Evolutionary conservation across 2,329 filamentous ascomycete species (phyloP).

Genomic region (Bipolaris victoriae): DNA sequence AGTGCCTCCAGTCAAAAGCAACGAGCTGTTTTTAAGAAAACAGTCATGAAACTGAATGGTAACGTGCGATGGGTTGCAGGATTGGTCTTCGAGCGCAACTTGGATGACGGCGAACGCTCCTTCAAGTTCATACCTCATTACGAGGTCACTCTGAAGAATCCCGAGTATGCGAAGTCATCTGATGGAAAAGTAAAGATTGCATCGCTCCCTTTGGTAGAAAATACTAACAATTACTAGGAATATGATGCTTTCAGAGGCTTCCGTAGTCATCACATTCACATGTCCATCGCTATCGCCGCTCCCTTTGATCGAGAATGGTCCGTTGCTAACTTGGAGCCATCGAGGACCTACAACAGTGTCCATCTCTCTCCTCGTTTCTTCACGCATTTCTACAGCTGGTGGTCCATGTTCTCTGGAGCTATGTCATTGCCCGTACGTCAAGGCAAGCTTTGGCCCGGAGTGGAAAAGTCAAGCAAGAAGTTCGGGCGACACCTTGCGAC

Average conservation of each 20-base stretch:
- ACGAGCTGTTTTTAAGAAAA: constrained; percentile 92
- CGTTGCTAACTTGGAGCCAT: constrained; percentile 73
- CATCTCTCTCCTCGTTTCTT: constrained; percentile 96
- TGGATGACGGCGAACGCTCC: constrained; percentile 72
- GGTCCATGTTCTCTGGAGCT: constrained; percentile 92
- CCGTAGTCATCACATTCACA: constrained; percentile 92
- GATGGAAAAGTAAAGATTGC: constrained; percentile 51
- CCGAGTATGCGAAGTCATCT: constrained; percentile 69
- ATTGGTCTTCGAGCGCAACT: constrained; percentile 86
- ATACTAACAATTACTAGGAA: constrained; percentile 45
- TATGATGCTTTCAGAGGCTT: constrained; percentile 99
- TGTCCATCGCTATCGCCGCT: constrained; percentile 89
- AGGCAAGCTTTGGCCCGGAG: constrained; percentile 85
- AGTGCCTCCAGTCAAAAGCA: constrained; percentile 71
- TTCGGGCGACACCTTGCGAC: constrained; percentile 97
- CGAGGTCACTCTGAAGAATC: constrained; percentile 83
- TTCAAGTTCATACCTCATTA: constrained; percentile 95
- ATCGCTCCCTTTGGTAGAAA: neutral
- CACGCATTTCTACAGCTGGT: constrained; percentile 98
- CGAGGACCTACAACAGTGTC: constrained; percentile 93
- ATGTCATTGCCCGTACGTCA: constrained; percentile 95
- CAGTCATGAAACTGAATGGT: constrained; percentile 97
- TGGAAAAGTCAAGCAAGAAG: constrained; percentile 97
- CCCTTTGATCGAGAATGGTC: constrained; percentile 88
- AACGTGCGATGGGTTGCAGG: constrained; percentile 93